phyloP scores from a whole-genome alignment of 345 rosid species.

The Populus deltoides region DNA sequence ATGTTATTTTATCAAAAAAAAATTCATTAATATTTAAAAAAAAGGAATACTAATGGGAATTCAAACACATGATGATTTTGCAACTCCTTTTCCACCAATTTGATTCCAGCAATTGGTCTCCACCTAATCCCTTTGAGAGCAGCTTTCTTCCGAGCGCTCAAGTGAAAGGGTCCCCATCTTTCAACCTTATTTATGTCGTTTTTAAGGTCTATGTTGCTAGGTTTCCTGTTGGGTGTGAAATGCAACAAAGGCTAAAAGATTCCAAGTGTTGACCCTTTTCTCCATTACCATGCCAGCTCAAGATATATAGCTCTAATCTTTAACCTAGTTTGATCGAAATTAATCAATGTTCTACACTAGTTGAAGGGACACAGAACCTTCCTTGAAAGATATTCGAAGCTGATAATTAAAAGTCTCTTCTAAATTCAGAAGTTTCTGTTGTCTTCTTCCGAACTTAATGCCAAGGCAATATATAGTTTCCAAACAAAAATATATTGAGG shows the following conservation, averaged over 20 bases:
- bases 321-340: no score
- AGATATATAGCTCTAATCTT: background rate
- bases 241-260: background rate
- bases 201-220: background rate
- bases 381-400: background rate
- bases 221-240: background rate
- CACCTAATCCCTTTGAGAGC: background rate
- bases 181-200: background rate
- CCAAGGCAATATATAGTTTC: background rate
- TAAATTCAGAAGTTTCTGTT: background rate
- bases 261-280: background rate
- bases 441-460: background rate
- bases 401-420: background rate
- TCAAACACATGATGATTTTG: background rate
- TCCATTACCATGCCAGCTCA: background rate
- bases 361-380: background rate
- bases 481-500: no score
- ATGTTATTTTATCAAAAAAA: no score
- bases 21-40: no score
- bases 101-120: background rate
- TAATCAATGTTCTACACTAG: background rate
- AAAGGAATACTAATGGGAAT: background rate
- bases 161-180: constrained; percentile 3
- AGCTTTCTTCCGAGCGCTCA: background rate
- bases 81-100: background rate